These are phyloP conservation scores for Daedaleopsis nitida DNA, from an alignment of 768 basidiomycete genomes.

Conservation along the genomic window DNA sequence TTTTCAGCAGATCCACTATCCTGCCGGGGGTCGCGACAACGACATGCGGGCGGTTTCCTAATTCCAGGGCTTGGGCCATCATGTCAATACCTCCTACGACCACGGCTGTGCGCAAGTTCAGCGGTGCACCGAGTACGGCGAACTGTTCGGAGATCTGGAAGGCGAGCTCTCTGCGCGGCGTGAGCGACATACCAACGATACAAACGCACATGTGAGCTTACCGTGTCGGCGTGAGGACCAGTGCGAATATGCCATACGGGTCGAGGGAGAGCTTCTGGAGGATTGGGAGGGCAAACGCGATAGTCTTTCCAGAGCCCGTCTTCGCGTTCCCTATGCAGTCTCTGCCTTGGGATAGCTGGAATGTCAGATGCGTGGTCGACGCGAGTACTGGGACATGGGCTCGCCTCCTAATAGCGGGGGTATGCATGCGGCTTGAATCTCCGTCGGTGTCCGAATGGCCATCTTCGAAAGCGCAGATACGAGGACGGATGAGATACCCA, in stretches of 20 bases:
- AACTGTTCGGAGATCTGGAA: constrained; percentile 99
- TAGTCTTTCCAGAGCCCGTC: constrained; percentile 97
- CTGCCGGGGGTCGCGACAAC: constrained; percentile 96
- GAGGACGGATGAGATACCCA: constrained; percentile 63
- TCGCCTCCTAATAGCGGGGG: constrained; percentile 80
- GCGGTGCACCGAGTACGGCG: constrained; percentile 78
- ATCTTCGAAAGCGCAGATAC: constrained; percentile 70
- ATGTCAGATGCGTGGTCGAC: constrained; percentile 20
- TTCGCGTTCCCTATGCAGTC: constrained; percentile 98
- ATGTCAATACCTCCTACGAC: constrained; percentile 99
- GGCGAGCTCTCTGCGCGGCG: constrained; percentile 77
- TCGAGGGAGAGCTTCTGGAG: constrained; percentile 85
- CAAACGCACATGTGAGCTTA: constrained; percentile 40
- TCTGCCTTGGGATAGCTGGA: constrained; percentile 54
- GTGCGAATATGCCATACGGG: constrained; percentile 92
- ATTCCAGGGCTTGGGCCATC: constrained; percentile 89
- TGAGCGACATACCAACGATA: neutral
- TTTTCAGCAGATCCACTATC: constrained; percentile 86
- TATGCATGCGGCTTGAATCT: constrained; percentile 89
- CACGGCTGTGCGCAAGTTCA: constrained; percentile 84
- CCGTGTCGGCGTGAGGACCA: constrained; percentile 95
- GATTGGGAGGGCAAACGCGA: constrained; percentile 96
- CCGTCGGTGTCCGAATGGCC: constrained; percentile 85
- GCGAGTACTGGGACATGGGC: constrained; percentile 19
- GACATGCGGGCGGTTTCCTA: constrained; percentile 84